phyloP scores from a whole-genome alignment of 352 stramenopile genomes.

The Phytophthora pistaciae region DNA sequence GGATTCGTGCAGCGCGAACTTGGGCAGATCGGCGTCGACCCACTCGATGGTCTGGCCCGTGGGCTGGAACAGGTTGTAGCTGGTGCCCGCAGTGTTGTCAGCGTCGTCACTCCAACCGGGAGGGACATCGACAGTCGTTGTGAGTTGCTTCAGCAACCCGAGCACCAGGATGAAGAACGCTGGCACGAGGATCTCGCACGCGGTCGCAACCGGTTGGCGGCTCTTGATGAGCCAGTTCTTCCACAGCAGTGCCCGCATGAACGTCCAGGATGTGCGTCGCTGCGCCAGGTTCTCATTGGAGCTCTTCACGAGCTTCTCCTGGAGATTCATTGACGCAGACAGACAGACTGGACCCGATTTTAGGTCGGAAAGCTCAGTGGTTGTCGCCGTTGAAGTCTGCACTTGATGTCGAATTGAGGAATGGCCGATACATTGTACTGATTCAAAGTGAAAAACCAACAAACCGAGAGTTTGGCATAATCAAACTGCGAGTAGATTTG shows the following conservation, averaged over 20 bases:
- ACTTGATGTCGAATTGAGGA: no score
- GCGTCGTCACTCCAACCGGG: slow-evolving; percentile 57
- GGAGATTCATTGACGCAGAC: no score
- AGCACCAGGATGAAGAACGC: slow-evolving; percentile 69
- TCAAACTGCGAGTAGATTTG: no score
- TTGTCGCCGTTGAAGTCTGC: no score
- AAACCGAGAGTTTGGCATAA: no score
- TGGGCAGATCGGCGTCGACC: slow-evolving; percentile 40
- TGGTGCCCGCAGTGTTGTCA: slow-evolving; percentile 26
- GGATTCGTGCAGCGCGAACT: slow-evolving; percentile 56
- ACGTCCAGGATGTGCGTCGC: slow-evolving; percentile 34
- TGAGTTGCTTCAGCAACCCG: slow-evolving; percentile 62
- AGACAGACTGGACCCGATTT: no score
- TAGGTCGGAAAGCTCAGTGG: no score
- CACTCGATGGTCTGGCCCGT: slow-evolving; percentile 41
- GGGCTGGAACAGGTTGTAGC: slow-evolving; percentile 58
- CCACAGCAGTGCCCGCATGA: slow-evolving; percentile 59
- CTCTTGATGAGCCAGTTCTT: slow-evolving; percentile 79
- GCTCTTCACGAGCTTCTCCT: no score
- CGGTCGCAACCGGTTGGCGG: slow-evolving; percentile 53
- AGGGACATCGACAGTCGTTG: slow-evolving; percentile 57
- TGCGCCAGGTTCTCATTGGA: slow-evolving; percentile 31
- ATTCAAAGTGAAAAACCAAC: no score
- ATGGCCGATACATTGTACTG: no score
- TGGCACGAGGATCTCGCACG: slow-evolving; percentile 60